Evolutionary conservation across 495 filamentous ascomycete species (phyloP).

Genomic region (Ramalina peruviana): DNA sequence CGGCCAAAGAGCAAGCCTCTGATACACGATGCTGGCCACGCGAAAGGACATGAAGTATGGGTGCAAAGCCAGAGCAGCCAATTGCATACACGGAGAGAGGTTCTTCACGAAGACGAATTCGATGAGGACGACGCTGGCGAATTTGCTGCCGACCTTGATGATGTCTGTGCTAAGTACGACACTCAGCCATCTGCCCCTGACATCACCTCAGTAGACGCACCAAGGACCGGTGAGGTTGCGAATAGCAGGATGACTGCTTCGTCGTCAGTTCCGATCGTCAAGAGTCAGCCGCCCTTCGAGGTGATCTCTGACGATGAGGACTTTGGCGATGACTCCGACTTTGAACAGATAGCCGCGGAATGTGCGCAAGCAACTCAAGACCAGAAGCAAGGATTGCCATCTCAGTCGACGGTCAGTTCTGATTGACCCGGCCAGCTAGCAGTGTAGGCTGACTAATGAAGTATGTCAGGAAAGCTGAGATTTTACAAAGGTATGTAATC

Average conservation of each 20-base stretch:
- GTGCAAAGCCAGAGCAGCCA: too few relatives aligned
- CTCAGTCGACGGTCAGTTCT: slow-evolving; percentile 35
- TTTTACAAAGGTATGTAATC: slow-evolving; percentile 72
- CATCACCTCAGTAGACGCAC: background rate
- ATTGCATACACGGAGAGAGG: too few relatives aligned
- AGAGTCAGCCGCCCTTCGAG: background rate
- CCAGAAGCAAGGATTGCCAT: slow-evolving; percentile 4
- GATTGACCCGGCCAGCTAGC: background rate
- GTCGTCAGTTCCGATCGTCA: background rate
- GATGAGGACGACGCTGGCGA: slow-evolving; percentile 39
- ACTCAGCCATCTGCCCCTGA: slow-evolving; percentile 17
- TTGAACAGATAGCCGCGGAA: slow-evolving; percentile 43
- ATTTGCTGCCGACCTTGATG: slow-evolving; percentile 42
- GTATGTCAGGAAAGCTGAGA: slow-evolving; percentile 42
- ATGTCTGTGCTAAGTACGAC: slow-evolving; percentile 40
- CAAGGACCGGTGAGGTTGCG: background rate
- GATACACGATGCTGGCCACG: too few relatives aligned
- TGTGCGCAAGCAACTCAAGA: slow-evolving; percentile 24
- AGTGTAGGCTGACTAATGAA: slow-evolving; percentile 20
- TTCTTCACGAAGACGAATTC: slow-evolving; percentile 35
- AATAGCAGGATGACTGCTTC: background rate
- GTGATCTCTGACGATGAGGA: slow-evolving; percentile 39
- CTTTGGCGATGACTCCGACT: slow-evolving; percentile 57
- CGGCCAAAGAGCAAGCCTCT: background rate
- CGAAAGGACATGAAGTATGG: too few relatives aligned